Conservation (phyloP, 2,329 filamentous ascomycete species). For the Penicillium crustosum region DNA sequence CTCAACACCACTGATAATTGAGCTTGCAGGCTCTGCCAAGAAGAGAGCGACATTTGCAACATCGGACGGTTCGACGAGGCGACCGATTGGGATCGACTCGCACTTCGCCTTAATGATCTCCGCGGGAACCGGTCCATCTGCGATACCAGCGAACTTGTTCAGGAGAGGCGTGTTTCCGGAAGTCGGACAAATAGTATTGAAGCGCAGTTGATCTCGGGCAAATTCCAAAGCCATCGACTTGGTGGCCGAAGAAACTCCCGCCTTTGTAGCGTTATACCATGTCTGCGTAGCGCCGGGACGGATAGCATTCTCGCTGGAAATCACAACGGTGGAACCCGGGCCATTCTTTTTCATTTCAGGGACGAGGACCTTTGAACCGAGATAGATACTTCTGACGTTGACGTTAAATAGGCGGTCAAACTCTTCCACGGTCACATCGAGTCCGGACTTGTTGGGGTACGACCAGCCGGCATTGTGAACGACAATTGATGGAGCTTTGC, state of each 20-base stretch:
- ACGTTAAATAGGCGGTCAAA: background rate
- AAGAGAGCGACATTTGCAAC: background rate
- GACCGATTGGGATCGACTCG: background rate
- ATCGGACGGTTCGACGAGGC: background rate
- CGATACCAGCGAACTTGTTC: background rate
- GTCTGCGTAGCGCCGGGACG: background rate
- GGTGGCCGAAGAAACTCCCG: background rate
- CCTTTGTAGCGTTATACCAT: background rate
- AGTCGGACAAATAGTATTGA: background rate
- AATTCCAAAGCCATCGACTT: background rate
- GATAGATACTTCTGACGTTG: background rate
- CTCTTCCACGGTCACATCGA: background rate
- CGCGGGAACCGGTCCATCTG: background rate
- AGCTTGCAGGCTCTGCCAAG: constrained; percentile 6
- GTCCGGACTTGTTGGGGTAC: background rate
- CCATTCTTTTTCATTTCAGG: background rate
- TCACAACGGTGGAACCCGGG: background rate
- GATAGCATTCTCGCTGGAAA: background rate
- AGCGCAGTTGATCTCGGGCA: background rate
- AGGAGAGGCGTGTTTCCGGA: background rate
- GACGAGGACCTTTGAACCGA: background rate
- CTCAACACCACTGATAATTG: constrained; percentile 15
- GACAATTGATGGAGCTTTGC: background rate
- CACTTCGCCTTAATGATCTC: background rate
- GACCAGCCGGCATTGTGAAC: background rate